phyloP scores from a whole-genome alignment of 768 basidiomycete genomes.

The Suillus discolor region DNA sequence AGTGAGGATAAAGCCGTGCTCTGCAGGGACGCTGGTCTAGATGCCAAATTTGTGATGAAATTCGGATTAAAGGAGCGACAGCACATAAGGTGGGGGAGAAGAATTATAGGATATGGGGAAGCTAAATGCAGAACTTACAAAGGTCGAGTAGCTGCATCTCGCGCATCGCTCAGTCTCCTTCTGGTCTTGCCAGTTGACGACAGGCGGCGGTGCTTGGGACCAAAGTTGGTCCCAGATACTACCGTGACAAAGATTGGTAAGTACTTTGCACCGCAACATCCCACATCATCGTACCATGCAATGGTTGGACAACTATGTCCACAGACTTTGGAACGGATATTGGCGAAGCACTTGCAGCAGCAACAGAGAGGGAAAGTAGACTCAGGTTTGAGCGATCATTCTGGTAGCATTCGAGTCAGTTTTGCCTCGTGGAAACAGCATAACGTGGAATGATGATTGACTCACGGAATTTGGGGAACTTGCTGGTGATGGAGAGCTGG shows the following conservation, averaged over 20 bases:
- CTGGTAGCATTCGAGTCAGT: constrained; percentile 4
- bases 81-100: background rate
- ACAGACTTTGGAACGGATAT: constrained; percentile 37
- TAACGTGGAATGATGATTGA: background rate
- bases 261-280: constrained; percentile 24
- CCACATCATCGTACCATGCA: constrained; percentile 18
- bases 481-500: background rate
- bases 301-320: constrained; percentile 10
- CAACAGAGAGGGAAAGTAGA: constrained; percentile 70
- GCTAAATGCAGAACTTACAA: constrained; percentile 54
- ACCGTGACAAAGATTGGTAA: constrained; percentile 5
- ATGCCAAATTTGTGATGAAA: constrained; percentile 2
- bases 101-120: constrained; percentile 13
- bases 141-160: constrained; percentile 74
- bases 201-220: constrained; percentile 62
- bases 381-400: constrained; percentile 34
- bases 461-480: constrained; percentile 15
- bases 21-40: constrained; percentile 39
- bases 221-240: constrained; percentile 34
- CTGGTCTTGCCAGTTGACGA: constrained; percentile 72
- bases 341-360: constrained; percentile 53
- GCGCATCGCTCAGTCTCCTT: constrained; percentile 75
- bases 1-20: constrained; percentile 40
- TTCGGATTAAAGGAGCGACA: background rate
- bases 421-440: background rate